Evolutionary conservation across 768 basidiomycete genomes (phyloP).

Genomic region (Sistotremastrum niveocremeum): DNA sequence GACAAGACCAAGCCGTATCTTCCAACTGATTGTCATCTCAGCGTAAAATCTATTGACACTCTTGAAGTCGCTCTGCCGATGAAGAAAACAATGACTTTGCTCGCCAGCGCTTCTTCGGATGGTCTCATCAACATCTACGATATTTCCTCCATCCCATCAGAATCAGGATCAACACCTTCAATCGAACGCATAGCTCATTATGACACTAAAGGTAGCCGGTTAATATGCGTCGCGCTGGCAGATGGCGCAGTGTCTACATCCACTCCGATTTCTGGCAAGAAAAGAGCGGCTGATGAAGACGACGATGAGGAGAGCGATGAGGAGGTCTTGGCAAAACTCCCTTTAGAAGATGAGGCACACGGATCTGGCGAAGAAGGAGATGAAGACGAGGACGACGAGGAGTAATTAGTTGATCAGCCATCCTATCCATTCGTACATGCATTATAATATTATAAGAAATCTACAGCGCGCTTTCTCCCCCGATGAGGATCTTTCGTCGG

Average conservation of each 20-base stretch:
- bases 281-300: slow-evolving; percentile 19
- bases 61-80: slow-evolving; percentile 44
- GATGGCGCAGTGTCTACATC: slow-evolving; percentile 25
- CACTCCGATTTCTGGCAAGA: slow-evolving; percentile 17
- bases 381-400: slow-evolving; percentile 1
- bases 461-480: slow-evolving; percentile 58
- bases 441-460: slow-evolving; percentile 45
- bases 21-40: slow-evolving; percentile 15
- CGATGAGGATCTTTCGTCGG: slow-evolving; percentile 14
- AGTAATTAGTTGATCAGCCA: slow-evolving; percentile 5
- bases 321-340: slow-evolving; percentile 22
- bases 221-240: slow-evolving; percentile 61
- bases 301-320: slow-evolving; percentile 11
- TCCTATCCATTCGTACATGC: neutral
- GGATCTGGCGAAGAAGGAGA: slow-evolving; percentile 7
- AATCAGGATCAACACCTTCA: slow-evolving; percentile 7
- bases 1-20: neutral
- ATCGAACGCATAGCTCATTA: slow-evolving; percentile 51
- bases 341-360: slow-evolving; percentile 20
- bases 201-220: slow-evolving; percentile 73
- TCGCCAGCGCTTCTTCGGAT: slow-evolving; percentile 79
- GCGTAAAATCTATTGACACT: slow-evolving; percentile 71
- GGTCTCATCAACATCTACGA: slow-evolving; percentile 74
- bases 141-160: slow-evolving; percentile 34
- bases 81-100: slow-evolving; percentile 40